Conservation (phyloP, 176 grass and related monocot species). For the Oryza nivara region DNA sequence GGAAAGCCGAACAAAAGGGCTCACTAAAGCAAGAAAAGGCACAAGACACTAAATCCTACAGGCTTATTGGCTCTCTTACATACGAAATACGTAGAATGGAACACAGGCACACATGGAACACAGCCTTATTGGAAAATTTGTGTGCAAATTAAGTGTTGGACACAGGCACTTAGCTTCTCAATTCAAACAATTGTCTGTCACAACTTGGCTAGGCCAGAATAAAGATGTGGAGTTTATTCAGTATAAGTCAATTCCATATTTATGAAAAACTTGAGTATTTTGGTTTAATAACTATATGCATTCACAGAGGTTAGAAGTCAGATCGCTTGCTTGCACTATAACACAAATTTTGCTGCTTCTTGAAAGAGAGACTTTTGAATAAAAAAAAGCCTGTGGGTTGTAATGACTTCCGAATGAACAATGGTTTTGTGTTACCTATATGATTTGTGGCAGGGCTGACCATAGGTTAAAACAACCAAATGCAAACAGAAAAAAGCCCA, state of each 20-base stretch:
- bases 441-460: neutral
- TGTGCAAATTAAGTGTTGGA: slow-evolving; percentile 4
- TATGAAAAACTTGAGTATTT: slow-evolving; percentile 12
- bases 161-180: neutral
- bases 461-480: neutral
- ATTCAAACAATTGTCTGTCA: neutral
- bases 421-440: neutral
- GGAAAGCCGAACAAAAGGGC: slow-evolving; percentile 5
- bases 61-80: neutral
- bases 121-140: neutral
- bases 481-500: slow-evolving; percentile 22
- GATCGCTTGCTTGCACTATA: slow-evolving; percentile 18
- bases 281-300: neutral
- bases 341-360: neutral
- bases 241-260: neutral
- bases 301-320: neutral
- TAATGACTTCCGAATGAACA: neutral
- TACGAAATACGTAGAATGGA: neutral
- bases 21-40: slow-evolving; percentile 25
- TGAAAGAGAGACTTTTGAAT: slow-evolving; percentile 2
- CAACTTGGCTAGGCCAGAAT: neutral
- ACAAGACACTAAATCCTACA: slow-evolving; percentile 15
- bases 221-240: neutral
- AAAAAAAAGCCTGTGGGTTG: neutral
- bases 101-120: neutral